These are phyloP conservation scores for Striga hermonthica DNA, from an alignment of 305 asterid genomes.

Conservation along the genomic window DNA sequence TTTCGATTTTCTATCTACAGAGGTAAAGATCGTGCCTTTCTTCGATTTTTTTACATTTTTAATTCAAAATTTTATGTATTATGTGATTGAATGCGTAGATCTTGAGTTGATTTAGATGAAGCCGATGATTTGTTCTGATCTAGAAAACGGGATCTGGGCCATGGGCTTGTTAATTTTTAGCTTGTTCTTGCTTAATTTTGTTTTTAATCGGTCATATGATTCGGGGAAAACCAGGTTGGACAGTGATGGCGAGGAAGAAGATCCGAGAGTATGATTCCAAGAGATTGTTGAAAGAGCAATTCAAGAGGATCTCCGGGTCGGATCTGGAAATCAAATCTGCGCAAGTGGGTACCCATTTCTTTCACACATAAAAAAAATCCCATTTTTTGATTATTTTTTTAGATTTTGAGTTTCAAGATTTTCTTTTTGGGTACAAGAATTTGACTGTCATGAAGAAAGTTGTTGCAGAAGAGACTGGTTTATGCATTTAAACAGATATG, in stretches of 20 bases:
- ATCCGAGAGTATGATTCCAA: conserved; percentile 80
- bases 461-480: too few relatives aligned
- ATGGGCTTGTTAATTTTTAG: neutral
- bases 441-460: too few relatives aligned
- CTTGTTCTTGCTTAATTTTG: neutral
- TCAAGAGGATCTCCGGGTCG: conserved; percentile 62
- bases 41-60: neutral
- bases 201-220: conserved; percentile 1
- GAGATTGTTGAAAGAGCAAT: conserved; percentile 67
- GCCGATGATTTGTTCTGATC: conserved; percentile 10
- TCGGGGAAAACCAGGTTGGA: conserved; percentile 29
- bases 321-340: conserved; percentile 63
- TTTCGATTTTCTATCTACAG: conserved; percentile 16
- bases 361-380: too few relatives aligned
- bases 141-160: conserved; percentile 30
- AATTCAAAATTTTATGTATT: neutral
- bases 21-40: conserved; percentile 32
- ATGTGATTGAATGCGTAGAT: conserved; percentile 24
- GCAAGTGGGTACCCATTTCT: conserved; percentile 37
- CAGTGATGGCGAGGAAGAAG: conserved; percentile 70
- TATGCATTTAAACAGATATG: too few relatives aligned
- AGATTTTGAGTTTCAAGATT: too few relatives aligned
- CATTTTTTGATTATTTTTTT: too few relatives aligned
- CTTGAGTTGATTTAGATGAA: conserved; percentile 10
- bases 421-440: too few relatives aligned